A percentile compares a stretch with the other conserved stretches of the same genome.
These are phyloP conservation scores for Russula emetica DNA, from an alignment of 768 basidiomycete genomes.

Conservation along the genomic window DNA sequence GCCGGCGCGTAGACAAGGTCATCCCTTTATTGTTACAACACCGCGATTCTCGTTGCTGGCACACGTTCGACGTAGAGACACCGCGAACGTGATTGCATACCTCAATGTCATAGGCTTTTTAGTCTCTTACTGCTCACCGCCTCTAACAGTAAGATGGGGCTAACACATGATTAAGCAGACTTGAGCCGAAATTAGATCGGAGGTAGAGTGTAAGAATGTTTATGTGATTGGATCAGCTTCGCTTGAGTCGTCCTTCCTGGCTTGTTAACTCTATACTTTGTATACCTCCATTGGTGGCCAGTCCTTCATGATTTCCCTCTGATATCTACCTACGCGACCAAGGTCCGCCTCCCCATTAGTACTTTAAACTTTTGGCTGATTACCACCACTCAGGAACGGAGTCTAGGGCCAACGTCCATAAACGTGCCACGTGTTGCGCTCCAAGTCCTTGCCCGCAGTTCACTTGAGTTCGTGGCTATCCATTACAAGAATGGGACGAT, in stretches of 20 bases:
- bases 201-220: not conserved
- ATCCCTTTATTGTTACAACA: not conserved
- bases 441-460: not conserved
- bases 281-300: not conserved
- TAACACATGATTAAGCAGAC: not conserved
- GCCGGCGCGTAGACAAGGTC: not conserved
- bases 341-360: not conserved
- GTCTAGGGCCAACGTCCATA: not conserved
- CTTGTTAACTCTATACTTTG: not conserved
- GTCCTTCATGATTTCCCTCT: not conserved
- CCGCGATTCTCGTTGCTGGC: not conserved
- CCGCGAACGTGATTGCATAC: slow-evolving; percentile 8
- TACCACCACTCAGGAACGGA: slow-evolving; percentile 3
- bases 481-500: not conserved
- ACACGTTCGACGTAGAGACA: slow-evolving; percentile 13
- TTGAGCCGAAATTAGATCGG: not conserved
- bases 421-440: slow-evolving; percentile 2
- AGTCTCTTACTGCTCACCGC: not conserved
- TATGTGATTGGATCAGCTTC: slow-evolving; percentile 2
- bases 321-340: not conserved
- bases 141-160: not conserved
- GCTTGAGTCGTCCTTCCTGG: not conserved
- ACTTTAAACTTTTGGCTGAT: slow-evolving; percentile 12
- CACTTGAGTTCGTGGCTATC: not conserved
- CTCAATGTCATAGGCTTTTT: not conserved